These are phyloP conservation scores for Xylaria sp. DNA, from an alignment of 2,329 filamentous ascomycete species.

Conservation along the genomic window DNA sequence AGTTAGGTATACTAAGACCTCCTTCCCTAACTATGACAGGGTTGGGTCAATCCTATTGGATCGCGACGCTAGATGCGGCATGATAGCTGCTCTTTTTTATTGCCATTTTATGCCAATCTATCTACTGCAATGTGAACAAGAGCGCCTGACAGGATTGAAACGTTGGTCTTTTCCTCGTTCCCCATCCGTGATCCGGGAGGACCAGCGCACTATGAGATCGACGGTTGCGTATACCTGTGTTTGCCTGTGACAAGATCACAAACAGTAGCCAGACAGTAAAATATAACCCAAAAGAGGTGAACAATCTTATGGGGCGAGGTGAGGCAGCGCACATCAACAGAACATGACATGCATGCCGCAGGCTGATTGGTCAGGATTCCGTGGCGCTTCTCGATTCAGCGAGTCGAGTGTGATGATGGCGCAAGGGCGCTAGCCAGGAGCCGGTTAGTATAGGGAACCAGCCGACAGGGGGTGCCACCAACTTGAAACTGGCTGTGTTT, in stretches of 20 bases:
- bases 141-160: background rate
- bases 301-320: constrained; percentile 22
- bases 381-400: constrained; percentile 37
- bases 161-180: background rate
- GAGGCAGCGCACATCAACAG: constrained; percentile 29
- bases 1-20: background rate
- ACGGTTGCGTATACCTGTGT: background rate
- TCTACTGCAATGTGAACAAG: background rate
- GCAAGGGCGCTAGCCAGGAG: constrained; percentile 29
- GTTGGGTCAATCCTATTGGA: constrained; percentile 20
- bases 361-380: constrained; percentile 42
- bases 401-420: constrained; percentile 41
- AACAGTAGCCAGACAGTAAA: background rate
- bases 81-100: constrained; percentile 23
- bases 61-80: constrained; percentile 24
- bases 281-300: background rate
- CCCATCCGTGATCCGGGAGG: background rate
- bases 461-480: constrained; percentile 43
- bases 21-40: constrained; percentile 5
- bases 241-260: background rate
- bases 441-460: constrained; percentile 34
- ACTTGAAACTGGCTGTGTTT: constrained; percentile 51
- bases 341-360: constrained; percentile 30
- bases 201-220: background rate
- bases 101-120: background rate